A percentile compares a stretch with the other conserved stretches of the same genome.
Evolutionary conservation across 306 rosid species (phyloP).

Genomic region (Boehmeria nivea): DNA sequence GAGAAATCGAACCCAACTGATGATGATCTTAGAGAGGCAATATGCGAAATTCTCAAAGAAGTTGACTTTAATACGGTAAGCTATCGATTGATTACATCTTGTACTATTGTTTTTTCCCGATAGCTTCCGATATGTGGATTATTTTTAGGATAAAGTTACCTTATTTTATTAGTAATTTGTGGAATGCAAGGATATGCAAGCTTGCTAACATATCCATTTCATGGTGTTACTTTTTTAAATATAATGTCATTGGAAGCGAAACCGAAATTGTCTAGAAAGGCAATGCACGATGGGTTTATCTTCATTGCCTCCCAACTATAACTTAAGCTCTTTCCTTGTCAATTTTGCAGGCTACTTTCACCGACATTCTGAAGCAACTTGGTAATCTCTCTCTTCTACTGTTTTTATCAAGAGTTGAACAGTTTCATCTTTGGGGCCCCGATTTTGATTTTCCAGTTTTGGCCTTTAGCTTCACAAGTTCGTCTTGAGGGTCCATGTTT

Average conservation of each 20-base stretch:
- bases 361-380: constrained; percentile 87
- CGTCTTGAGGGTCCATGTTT: too few species aligned
- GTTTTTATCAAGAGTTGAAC: too few species aligned
- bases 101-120: background rate
- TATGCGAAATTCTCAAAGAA: constrained; percentile 86
- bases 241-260: too few species aligned
- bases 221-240: background rate
- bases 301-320: background rate
- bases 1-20: constrained; percentile 56
- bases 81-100: background rate
- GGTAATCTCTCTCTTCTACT: constrained; percentile 38
- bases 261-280: background rate
- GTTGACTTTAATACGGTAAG: constrained; percentile 97
- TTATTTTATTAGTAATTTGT: background rate
- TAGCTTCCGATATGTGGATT: background rate
- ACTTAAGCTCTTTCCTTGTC: background rate
- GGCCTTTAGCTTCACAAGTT: too few species aligned
- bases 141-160: too few species aligned
- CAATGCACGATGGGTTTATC: too few species aligned
- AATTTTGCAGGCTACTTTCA: constrained; percentile 89
- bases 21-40: constrained; percentile 67
- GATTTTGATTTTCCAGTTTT: background rate
- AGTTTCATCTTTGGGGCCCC: too few species aligned
- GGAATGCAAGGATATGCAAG: background rate
- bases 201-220: background rate